These are phyloP conservation scores for Plasmodium adleri DNA, from an alignment of 169 alveolate genomes.

Conservation along the genomic window DNA sequence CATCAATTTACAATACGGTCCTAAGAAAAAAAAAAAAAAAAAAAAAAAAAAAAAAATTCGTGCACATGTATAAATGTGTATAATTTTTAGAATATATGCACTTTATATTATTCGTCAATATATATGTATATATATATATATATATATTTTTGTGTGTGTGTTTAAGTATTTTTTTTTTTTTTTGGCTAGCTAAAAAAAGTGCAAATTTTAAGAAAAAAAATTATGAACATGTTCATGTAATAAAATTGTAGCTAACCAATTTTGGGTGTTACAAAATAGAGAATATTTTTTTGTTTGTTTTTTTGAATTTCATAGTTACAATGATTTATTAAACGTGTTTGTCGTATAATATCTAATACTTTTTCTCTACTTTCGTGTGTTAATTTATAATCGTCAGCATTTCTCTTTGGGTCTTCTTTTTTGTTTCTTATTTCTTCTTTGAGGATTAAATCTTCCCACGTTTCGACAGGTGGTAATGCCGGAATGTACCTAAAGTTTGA, in stretches of 20 bases:
- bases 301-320: constrained; percentile 71
- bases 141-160: neutral
- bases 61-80: neutral
- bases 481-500: constrained; percentile 54
- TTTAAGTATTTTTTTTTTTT: neutral
- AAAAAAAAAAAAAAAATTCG: neutral
- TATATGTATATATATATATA: neutral
- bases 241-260: constrained; percentile 33
- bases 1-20: constrained; percentile 75
- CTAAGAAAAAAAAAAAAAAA: constrained; percentile 9
- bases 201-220: neutral
- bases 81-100: neutral
- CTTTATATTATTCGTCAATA: neutral
- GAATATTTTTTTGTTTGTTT: constrained; percentile 49
- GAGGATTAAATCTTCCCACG: constrained; percentile 71
- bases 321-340: constrained; percentile 72
- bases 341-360: constrained; percentile 70
- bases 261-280: constrained; percentile 76
- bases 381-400: constrained; percentile 51
- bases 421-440: constrained; percentile 68
- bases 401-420: constrained; percentile 47
- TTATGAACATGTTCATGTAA: neutral
- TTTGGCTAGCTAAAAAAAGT: too few species aligned
- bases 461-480: constrained; percentile 74
- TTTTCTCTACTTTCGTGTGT: constrained; percentile 68